phyloP scores from a whole-genome alignment of 331 rosid species.

The Stylosanthes scabra region DNA sequence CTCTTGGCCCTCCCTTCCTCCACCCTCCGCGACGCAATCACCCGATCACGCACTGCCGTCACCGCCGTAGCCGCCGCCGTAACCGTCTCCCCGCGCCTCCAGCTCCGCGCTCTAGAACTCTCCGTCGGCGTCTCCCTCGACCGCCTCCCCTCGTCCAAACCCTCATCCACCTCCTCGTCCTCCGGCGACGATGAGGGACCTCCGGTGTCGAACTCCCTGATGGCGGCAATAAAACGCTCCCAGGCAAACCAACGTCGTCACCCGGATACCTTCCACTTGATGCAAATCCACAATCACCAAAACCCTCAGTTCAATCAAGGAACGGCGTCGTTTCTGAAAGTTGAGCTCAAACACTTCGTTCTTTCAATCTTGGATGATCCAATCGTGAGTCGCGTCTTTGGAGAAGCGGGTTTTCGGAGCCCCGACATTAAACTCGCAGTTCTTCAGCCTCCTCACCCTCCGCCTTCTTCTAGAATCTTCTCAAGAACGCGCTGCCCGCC shows the following conservation, averaged over 20 bases:
- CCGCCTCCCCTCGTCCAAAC: constrained; percentile 64
- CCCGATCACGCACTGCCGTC: constrained; percentile 58
- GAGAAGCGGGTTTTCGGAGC: constrained; percentile 74
- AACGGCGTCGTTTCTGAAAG: constrained; percentile 44
- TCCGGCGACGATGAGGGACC: constrained; percentile 54
- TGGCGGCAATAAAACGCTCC: constrained; percentile 89
- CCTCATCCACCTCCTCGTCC: background rate
- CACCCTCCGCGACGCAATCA: constrained; percentile 72
- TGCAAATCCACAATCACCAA: constrained; percentile 11
- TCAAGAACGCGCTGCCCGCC: constrained; percentile 57
- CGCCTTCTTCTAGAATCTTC: constrained; percentile 44
- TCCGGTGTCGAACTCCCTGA: constrained; percentile 80
- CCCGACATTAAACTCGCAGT: constrained; percentile 67
- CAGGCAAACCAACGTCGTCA: constrained; percentile 89
- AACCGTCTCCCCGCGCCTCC: constrained; percentile 60
- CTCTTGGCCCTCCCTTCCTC: constrained; percentile 69
- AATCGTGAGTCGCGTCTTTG: constrained; percentile 78
- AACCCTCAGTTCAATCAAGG: constrained; percentile 8
- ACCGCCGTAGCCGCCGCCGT: constrained; percentile 41
- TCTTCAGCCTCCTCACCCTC: constrained; percentile 62
- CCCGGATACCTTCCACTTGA: constrained; percentile 72
- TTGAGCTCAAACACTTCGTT: constrained; percentile 74
- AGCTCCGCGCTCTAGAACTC: constrained; percentile 75
- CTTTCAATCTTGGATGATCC: constrained; percentile 85
- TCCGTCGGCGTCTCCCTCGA: constrained; percentile 81